These are phyloP conservation scores for Rhododendron kiyosumense DNA, from an alignment of 148 eudicot species.

Conservation along the genomic window DNA sequence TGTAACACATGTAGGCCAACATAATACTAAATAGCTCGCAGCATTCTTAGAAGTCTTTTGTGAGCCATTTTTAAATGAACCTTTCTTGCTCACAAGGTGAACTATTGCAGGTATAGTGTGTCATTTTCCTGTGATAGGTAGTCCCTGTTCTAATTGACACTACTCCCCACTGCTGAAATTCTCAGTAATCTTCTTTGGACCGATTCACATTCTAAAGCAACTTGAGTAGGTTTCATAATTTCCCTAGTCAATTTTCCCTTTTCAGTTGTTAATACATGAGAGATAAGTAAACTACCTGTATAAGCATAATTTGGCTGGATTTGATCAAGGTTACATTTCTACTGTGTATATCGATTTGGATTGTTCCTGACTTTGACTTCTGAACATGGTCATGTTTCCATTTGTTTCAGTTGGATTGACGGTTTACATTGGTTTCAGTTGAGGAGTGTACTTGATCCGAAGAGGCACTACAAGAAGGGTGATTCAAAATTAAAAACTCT, in stretches of 20 bases:
- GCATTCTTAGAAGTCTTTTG: background rate
- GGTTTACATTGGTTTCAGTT: constrained; percentile 34
- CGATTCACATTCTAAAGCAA: background rate
- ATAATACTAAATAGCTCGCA: background rate
- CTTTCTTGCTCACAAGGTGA: background rate
- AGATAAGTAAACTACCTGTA: background rate
- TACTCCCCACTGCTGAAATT: background rate
- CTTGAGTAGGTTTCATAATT: background rate
- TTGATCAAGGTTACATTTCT: background rate
- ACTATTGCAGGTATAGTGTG: background rate
- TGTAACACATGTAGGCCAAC: background rate
- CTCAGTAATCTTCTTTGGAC: background rate
- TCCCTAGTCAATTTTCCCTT: background rate
- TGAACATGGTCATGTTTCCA: background rate
- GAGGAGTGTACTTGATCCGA: constrained; percentile 86
- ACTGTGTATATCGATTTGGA: background rate
- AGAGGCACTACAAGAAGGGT: constrained; percentile 94
- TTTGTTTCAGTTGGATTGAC: constrained; percentile 7
- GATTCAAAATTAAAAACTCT: constrained; percentile 60
- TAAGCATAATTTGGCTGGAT: background rate
- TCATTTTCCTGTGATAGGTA: background rate
- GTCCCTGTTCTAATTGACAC: background rate
- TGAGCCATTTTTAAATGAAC: background rate
- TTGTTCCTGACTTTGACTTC: background rate
- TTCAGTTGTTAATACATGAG: background rate